These are phyloP conservation scores for Podaxis pistillaris DNA, from an alignment of 768 basidiomycete species.

Conservation along the genomic window DNA sequence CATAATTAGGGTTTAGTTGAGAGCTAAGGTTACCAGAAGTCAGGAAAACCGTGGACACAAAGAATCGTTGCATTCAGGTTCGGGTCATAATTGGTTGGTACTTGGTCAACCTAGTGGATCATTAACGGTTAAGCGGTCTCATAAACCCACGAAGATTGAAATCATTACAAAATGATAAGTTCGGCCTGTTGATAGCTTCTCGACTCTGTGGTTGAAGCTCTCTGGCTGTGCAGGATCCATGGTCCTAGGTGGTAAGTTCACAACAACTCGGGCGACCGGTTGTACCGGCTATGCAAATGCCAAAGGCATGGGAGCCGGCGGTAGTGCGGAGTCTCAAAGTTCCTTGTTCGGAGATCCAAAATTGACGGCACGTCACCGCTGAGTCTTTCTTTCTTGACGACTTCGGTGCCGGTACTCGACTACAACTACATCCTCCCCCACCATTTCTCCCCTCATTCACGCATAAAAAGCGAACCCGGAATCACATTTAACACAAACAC, in stretches of 20 bases:
- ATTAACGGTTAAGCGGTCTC: neutral
- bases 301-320: slow-evolving; percentile 1
- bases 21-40: slow-evolving; percentile 39
- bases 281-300: neutral
- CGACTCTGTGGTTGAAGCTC: slow-evolving; percentile 53
- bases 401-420: slow-evolving; percentile 32
- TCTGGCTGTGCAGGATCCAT: slow-evolving; percentile 42
- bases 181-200: slow-evolving; percentile 54
- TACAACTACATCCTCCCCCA: slow-evolving; percentile 24
- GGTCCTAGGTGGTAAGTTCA: slow-evolving; percentile 13
- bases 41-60: slow-evolving; percentile 83
- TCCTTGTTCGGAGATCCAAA: slow-evolving; percentile 23
- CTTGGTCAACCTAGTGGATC: slow-evolving; percentile 49
- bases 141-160: slow-evolving; percentile 2
- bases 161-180: slow-evolving; percentile 60
- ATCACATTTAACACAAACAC: slow-evolving; percentile 17
- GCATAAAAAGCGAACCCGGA: slow-evolving; percentile 12
- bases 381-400: slow-evolving; percentile 22
- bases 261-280: slow-evolving; percentile 17
- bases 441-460: slow-evolving; percentile 16
- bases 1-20: neutral
- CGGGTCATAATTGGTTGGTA: slow-evolving; percentile 43
- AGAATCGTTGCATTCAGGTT: slow-evolving; percentile 51
- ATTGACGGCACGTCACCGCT: slow-evolving; percentile 19
- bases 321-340: slow-evolving; percentile 15